phyloP scores from a whole-genome alignment of 441 rosid species.

The Gossypium davidsonii region DNA sequence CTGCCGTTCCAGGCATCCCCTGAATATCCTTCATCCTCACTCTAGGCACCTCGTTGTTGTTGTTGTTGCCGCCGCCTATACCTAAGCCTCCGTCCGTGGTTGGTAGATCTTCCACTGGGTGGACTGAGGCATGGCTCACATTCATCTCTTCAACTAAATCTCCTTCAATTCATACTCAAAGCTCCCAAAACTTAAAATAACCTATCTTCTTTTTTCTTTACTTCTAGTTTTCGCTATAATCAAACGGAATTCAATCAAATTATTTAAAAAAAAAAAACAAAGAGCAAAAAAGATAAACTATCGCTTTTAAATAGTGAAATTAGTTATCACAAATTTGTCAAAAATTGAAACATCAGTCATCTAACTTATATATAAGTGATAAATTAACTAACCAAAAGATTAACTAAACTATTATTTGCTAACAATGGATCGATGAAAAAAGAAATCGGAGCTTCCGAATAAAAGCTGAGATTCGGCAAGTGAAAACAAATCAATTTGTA shows the following conservation, averaged over 20 bases:
- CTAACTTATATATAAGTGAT: neutral
- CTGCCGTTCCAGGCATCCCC: conserved; percentile 71
- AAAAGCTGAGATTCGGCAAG: neutral
- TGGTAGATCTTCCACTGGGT: conserved; percentile 63
- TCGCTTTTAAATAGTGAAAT: neutral
- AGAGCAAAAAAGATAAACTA: neutral
- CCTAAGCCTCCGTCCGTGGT: conserved; percentile 37
- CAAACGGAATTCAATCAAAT: neutral
- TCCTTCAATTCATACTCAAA: conserved; percentile 25
- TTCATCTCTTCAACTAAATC: conserved; percentile 39
- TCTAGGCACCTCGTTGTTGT: conserved; percentile 28
- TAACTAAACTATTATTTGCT: neutral
- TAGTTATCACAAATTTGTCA: neutral
- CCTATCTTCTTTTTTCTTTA: neutral
- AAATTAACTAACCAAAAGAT: neutral
- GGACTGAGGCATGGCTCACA: conserved; percentile 69
- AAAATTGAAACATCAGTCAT: neutral
- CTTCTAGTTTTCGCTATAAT: neutral
- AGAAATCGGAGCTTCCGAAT: neutral
- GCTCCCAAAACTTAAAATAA: neutral
- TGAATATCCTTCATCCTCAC: conserved; percentile 64
- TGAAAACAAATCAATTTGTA: neutral
- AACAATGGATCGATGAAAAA: neutral
- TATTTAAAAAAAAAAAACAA: no score
- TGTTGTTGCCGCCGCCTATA: neutral